Percentiles rank a stretch among this genome's conserved stretches.
phyloP scores from a whole-genome alignment of 345 rosid species.

The Kernera saxatilis region DNA sequence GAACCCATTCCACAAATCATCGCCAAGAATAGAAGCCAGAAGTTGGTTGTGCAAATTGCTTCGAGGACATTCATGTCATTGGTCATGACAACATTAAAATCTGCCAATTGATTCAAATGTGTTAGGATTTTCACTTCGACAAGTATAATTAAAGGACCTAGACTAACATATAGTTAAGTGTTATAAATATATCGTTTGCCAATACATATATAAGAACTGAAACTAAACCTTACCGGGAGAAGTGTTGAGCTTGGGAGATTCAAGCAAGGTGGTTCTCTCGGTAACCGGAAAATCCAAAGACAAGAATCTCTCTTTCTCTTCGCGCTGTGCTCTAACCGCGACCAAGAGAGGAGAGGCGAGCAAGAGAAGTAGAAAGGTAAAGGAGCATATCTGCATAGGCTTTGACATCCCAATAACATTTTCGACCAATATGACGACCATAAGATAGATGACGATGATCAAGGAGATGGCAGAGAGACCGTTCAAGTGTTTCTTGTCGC shows the following conservation, averaged over 20 bases:
- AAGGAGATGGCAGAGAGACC: slow-evolving; percentile 64
- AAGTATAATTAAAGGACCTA: background rate
- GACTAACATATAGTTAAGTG: background rate
- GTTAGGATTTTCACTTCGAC: background rate
- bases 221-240: slow-evolving; percentile 14
- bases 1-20: slow-evolving; percentile 81
- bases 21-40: slow-evolving; percentile 77
- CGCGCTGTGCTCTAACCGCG: slow-evolving; percentile 51
- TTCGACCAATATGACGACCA: slow-evolving; percentile 45
- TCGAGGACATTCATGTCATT: slow-evolving; percentile 47
- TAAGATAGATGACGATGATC: slow-evolving; percentile 57
- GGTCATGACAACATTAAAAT: background rate
- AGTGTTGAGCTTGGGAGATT: slow-evolving; percentile 4
- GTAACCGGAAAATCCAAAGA: slow-evolving; percentile 24
- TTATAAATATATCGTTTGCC: background rate
- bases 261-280: slow-evolving; percentile 7
- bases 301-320: slow-evolving; percentile 30
- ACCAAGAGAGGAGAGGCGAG: slow-evolving; percentile 56
- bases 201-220: background rate
- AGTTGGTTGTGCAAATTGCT: slow-evolving; percentile 51
- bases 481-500: slow-evolving; percentile 68
- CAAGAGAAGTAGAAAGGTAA: slow-evolving; percentile 46
- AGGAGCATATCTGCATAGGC: slow-evolving; percentile 38
- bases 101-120: background rate
- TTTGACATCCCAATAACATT: slow-evolving; percentile 46